phyloP scores from a whole-genome alignment of 768 basidiomycete species.

The Baorangia bicolor region DNA sequence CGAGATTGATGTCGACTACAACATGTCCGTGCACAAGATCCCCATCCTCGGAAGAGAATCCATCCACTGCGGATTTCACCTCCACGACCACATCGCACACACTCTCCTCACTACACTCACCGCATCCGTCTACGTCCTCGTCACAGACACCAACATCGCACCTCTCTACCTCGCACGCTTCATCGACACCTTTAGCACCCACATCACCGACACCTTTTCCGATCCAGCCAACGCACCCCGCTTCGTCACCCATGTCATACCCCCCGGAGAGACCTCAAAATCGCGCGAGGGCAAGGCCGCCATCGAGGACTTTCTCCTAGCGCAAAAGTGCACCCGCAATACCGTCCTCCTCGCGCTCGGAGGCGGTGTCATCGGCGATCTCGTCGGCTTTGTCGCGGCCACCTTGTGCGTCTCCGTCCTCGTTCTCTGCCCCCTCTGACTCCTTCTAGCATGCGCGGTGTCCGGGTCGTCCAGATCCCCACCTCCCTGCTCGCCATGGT shows the following conservation, averaged over 20 bases:
- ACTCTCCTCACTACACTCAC: conserved; percentile 71
- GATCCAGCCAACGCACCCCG: conserved; percentile 43
- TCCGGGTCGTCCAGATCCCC: conserved; percentile 93
- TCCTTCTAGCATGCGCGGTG: conserved; percentile 86
- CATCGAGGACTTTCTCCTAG: conserved; percentile 90
- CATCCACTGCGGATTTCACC: conserved; percentile 93
- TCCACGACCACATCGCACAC: conserved; percentile 78
- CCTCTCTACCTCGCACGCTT: conserved; percentile 72
- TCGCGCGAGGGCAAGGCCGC: conserved; percentile 87
- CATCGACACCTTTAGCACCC: conserved; percentile 57
- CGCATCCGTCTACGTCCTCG: conserved; percentile 84
- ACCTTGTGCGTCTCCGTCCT: conserved; percentile 71
- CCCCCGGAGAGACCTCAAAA: conserved; percentile 94
- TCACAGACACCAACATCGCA: conserved; percentile 92
- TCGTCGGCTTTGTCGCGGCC: conserved; percentile 94
- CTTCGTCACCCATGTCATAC: conserved; percentile 75
- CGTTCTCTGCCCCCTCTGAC: background rate
- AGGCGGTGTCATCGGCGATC: conserved; percentile 96
- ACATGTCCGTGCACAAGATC: conserved; percentile 47
- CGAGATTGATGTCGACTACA: no score
- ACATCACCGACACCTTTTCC: conserved; percentile 26
- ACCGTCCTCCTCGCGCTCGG: conserved; percentile 92
- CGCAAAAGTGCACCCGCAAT: conserved; percentile 87
- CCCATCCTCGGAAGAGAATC: conserved; percentile 82
- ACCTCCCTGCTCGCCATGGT: conserved; percentile 98